phyloP scores from a whole-genome alignment of 169 alveolate species.

The Besnoitia besnoiti region DNA sequence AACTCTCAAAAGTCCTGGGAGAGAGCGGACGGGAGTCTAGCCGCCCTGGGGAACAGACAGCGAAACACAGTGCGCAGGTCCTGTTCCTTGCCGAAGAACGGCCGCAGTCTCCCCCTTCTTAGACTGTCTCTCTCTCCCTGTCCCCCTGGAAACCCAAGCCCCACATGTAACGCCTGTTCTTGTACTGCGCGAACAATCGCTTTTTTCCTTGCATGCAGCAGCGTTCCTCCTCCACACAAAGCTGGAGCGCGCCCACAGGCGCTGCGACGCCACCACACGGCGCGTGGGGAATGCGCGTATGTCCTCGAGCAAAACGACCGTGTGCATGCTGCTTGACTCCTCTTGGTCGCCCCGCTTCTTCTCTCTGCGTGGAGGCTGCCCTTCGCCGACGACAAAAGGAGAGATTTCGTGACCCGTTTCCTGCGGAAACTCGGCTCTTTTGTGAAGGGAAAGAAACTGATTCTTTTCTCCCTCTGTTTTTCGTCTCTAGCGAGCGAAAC shows the following conservation, averaged over 20 bases:
- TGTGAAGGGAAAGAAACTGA: neutral
- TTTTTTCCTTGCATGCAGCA: neutral
- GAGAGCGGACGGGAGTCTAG: neutral
- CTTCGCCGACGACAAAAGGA: neutral
- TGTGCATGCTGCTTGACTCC: neutral
- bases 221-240: too few relatives aligned
- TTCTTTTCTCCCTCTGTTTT: neutral
- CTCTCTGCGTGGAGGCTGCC: neutral
- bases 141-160: neutral
- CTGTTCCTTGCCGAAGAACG: neutral
- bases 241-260: too few relatives aligned
- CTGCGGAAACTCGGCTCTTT: neutral
- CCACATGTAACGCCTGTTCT: neutral
- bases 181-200: neutral
- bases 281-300: neutral
- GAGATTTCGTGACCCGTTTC: neutral
- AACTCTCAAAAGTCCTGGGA: neutral
- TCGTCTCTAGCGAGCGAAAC: neutral
- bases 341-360: neutral
- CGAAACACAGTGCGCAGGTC: neutral
- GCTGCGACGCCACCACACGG: neutral
- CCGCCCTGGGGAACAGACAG: neutral
- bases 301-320: neutral
- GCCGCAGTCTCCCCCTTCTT: conserved; percentile 15
- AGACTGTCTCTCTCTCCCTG: neutral